These are phyloP conservation scores for Chlamydomonas reinhardtii DNA, from an alignment of 163 green algal genomes.

Conservation along the genomic window DNA sequence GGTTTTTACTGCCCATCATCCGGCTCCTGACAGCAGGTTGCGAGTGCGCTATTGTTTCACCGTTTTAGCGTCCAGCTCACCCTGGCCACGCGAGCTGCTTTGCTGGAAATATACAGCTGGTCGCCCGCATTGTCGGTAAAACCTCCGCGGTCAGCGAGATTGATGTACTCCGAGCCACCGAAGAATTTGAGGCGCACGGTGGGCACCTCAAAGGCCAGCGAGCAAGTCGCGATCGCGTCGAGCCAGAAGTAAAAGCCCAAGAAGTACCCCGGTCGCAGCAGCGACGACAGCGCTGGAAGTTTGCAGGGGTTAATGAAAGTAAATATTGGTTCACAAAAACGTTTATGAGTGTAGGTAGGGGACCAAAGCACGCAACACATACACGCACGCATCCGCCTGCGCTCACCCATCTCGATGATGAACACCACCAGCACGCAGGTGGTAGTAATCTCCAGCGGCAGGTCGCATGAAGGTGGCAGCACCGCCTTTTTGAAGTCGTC, in stretches of 20 bases:
- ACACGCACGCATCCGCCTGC: too few relatives aligned
- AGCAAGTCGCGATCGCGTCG: conserved; percentile 84
- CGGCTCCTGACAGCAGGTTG: too few relatives aligned
- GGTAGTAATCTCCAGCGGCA: conserved; percentile 74
- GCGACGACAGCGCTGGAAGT: conserved; percentile 63
- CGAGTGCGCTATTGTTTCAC: too few relatives aligned
- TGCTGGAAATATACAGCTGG: conserved; percentile 62
- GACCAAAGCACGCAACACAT: too few relatives aligned
- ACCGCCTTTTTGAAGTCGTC: conserved; percentile 86
- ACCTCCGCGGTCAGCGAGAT: conserved; percentile 38
- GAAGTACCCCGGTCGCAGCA: conserved; percentile 86
- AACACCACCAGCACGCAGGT: conserved; percentile 75
- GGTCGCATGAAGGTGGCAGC: conserved; percentile 74
- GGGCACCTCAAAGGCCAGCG: conserved; percentile 89
- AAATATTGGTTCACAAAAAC: too few relatives aligned
- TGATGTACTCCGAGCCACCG: conserved; percentile 48
- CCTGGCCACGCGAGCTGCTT: conserved; percentile 65
- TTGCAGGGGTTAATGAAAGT: neutral
- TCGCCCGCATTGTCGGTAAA: conserved; percentile 61
- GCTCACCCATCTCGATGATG: conserved; percentile 69
- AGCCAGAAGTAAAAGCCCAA: conserved; percentile 94
- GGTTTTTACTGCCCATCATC: too few relatives aligned
- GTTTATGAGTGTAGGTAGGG: too few relatives aligned
- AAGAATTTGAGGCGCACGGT: conserved; percentile 45
- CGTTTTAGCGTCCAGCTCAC: conserved; percentile 13